phyloP scores from a whole-genome alignment of 352 stramenopile genomes.

The Globisporangium acanthophoron region DNA sequence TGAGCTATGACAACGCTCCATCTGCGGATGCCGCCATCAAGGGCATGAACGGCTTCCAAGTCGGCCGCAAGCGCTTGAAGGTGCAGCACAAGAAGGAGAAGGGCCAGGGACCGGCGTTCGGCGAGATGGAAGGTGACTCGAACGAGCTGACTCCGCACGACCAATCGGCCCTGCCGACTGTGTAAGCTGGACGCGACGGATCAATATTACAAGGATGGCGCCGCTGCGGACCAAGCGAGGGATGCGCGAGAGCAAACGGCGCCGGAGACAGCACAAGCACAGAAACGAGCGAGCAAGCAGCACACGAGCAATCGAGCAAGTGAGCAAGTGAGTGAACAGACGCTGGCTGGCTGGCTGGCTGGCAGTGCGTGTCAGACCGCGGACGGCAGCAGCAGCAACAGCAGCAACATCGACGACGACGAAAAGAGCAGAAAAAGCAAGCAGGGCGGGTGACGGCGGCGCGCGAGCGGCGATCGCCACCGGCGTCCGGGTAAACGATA shows the following conservation, averaged over 20 bases:
- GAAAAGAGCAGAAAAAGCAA: conserved; percentile 1
- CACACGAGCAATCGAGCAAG: background rate
- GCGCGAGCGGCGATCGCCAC: background rate
- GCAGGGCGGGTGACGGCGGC: background rate
- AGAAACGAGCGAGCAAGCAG: background rate
- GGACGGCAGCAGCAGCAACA: background rate
- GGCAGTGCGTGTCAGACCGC: background rate
- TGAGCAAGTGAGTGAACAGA: conserved; percentile 2
- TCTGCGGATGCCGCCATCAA: conserved; percentile 92
- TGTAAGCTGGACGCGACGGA: conserved; percentile 22
- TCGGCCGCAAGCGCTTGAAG: conserved; percentile 95
- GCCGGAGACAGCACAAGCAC: conserved; percentile 1
- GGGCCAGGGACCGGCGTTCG: conserved; percentile 54
- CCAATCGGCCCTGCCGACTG: conserved; percentile 25
- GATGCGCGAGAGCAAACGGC: background rate
- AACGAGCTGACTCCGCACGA: conserved; percentile 33
- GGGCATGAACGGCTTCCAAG: conserved; percentile 94
- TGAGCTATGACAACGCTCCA: conserved; percentile 93
- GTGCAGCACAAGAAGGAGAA: conserved; percentile 95
- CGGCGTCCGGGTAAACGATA: background rate
- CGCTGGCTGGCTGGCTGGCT: background rate
- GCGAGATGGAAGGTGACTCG: conserved; percentile 53
- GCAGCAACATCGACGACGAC: background rate
- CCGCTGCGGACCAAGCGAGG: background rate
- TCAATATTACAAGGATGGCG: conserved; percentile 8